A percentile compares a stretch with the other conserved stretches of the same genome.
Evolutionary conservation across 331 rosid genomes (phyloP).

Genomic region (Saraca asoca): DNA sequence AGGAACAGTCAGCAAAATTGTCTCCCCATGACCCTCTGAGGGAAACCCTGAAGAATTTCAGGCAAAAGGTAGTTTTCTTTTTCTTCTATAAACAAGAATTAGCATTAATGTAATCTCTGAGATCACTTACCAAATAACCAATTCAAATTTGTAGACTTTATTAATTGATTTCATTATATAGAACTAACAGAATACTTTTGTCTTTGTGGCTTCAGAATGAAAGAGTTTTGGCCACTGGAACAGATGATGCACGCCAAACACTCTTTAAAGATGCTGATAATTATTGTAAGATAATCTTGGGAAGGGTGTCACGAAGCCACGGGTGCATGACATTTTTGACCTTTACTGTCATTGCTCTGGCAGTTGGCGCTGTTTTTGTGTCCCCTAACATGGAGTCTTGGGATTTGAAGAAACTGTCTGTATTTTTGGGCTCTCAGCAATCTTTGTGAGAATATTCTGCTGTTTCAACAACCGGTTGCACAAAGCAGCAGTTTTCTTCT

Average conservation of each 20-base stretch:
- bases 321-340: constrained; percentile 44
- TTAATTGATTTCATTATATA: constrained; percentile 10
- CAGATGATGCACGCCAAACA: constrained; percentile 39
- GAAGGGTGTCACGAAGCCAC: constrained; percentile 48
- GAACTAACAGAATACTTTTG: constrained; percentile 28
- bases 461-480: constrained; percentile 37
- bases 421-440: constrained; percentile 41
- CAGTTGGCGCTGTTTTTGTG: constrained; percentile 43
- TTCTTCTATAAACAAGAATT: constrained; percentile 1
- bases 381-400: constrained; percentile 43
- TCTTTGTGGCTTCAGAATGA: constrained; percentile 45
- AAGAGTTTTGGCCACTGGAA: constrained; percentile 42
- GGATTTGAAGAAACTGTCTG: constrained; percentile 49
- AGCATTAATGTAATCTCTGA: constrained; percentile 10
- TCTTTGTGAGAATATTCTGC: constrained; percentile 43
- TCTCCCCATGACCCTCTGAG: constrained; percentile 62
- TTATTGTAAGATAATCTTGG: constrained; percentile 45
- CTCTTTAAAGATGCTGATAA: constrained; percentile 53
- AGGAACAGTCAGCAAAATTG: constrained; percentile 56
- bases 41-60: constrained; percentile 64
- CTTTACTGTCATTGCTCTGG: constrained; percentile 41
- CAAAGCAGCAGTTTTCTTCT: constrained; percentile 38
- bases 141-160: constrained; percentile 33
- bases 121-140: constrained; percentile 26
- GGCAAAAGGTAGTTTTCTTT: constrained; percentile 61